Base-by-base conservation (phyloP, 192 early-diverging fungal species). In the Coemansia sp. region DNA sequence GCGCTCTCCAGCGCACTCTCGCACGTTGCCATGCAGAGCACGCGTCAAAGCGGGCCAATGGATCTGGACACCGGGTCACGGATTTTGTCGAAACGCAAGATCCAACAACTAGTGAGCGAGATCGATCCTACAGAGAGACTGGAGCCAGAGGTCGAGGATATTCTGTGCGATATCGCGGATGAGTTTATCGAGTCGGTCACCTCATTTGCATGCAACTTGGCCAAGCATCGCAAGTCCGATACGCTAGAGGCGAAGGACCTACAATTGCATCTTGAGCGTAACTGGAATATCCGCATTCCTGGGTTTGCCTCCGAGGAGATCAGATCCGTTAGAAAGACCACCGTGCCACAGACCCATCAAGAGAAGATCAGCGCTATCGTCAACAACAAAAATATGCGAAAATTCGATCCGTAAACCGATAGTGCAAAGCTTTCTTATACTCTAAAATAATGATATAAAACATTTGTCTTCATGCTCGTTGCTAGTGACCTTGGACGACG, bases 201-300 rank as follows among this genome's bases (percentile, higher is more conserved):
- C 2, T 79, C 86, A 60, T 92, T 94, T 77, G 93, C 90, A 2
- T 93, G 92, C 76, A 87, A 90, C 64, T 71, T 94, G 46, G 94
- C 94, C 12, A 92, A 90, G 65, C 94, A 96, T 75, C 84, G 94
- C 45, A 88, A 89, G 59, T 90, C 92, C 5, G 81, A 87, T 54
- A 88, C 87, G 22, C 65, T 94, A 36, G 91, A 93, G 69, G 89
- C 92, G n/a, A 93, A 92, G 71, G 94, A 96, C 72, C 73, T 96
- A 38, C 91, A 95, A 67, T 80, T 95, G 58, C 90, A 94, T 60
- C 79, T 95, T 84, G 93, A 95, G 80, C 87, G 92, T 17, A 95
- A 92, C 67, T 95, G 91, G 92, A 95, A 93, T 59, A 90, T 95
- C 53, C 89, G 93, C 54, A 93, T 95, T 68, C 93, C 93, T 53